Percentiles rank a stretch among this genome's conserved stretches.
These are phyloP conservation scores for Microcyclospora tardicrescens DNA, from an alignment of 2,329 filamentous ascomycete species.

Conservation along the genomic window DNA sequence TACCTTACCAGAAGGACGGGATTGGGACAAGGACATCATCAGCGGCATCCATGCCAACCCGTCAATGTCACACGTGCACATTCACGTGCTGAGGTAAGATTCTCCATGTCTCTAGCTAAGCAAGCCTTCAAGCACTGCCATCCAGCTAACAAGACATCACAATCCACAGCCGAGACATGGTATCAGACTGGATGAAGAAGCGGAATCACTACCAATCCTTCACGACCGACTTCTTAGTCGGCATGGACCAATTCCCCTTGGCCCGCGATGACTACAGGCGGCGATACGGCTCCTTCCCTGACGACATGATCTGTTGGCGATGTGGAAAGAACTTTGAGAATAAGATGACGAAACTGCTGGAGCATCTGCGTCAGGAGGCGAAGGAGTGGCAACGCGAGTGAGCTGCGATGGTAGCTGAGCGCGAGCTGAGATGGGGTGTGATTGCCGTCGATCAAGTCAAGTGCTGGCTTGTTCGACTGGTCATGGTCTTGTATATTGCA, in stretches of 20 bases:
- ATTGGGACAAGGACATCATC: constrained; percentile 64
- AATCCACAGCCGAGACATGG: constrained; percentile 53
- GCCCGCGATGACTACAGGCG: constrained; percentile 50
- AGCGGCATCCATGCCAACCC: constrained; percentile 77
- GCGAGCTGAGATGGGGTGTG: too few species aligned
- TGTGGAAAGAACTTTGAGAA: constrained; percentile 64
- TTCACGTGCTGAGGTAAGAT: constrained; percentile 56
- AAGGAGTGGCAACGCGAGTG: constrained; percentile 58
- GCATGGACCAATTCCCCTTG: constrained; percentile 68
- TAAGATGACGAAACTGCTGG: constrained; percentile 59
- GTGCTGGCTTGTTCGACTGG: too few species aligned
- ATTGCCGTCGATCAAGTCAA: too few species aligned
- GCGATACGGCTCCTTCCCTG: constrained; percentile 43
- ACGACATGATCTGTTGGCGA: constrained; percentile 72
- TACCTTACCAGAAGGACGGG: constrained; percentile 54
- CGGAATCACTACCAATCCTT: constrained; percentile 90
- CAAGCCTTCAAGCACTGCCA: too few species aligned
- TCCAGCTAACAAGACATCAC: too few species aligned
- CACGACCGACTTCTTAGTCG: constrained; percentile 69
- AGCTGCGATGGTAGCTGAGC: constrained; percentile 22
- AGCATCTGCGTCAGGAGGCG: constrained; percentile 64
- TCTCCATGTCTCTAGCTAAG: too few species aligned
- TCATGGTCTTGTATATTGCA: too few species aligned
- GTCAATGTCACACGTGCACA: constrained; percentile 82
- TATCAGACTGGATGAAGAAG: constrained; percentile 58